Conservation (phyloP, 768 basidiomycete genomes). For the Suillus hirtellus region DNA sequence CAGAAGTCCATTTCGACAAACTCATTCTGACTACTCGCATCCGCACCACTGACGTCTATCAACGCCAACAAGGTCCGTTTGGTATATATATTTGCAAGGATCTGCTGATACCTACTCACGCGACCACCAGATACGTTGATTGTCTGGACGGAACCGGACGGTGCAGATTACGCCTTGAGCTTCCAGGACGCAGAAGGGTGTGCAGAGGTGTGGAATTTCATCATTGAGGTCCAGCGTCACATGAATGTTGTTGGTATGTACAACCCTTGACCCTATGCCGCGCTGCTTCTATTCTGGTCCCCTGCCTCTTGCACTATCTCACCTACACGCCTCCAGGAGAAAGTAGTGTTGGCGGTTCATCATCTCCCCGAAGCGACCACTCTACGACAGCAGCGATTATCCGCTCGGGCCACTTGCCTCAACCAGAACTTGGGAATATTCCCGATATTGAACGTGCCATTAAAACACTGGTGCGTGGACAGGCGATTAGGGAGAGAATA, state of each 20-base stretch:
- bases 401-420: conserved; percentile 71
- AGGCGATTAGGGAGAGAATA: conserved; percentile 74
- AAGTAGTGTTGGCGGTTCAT: conserved; percentile 47
- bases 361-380: conserved; percentile 66
- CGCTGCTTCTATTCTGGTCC: conserved; percentile 8
- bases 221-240: conserved; percentile 87
- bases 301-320: conserved; percentile 20
- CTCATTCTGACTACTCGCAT: conserved; percentile 81
- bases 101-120: conserved; percentile 16
- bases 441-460: conserved; percentile 78
- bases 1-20: conserved; percentile 69
- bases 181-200: conserved; percentile 97
- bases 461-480: conserved; percentile 72
- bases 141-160: conserved; percentile 97
- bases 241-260: conserved; percentile 63
- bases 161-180: conserved; percentile 92
- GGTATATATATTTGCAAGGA: conserved; percentile 4
- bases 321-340: conserved; percentile 39
- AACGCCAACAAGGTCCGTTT: conserved; percentile 77
- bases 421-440: conserved; percentile 75
- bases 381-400: conserved; percentile 65
- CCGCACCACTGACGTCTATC: conserved; percentile 81
- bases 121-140: conserved; percentile 82
- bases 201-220: conserved; percentile 96
- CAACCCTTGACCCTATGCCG: conserved; percentile 23